Evolutionary conservation across 805 yeast species (phyloP).

Genomic region (Barnettozyma pratensis): DNA sequence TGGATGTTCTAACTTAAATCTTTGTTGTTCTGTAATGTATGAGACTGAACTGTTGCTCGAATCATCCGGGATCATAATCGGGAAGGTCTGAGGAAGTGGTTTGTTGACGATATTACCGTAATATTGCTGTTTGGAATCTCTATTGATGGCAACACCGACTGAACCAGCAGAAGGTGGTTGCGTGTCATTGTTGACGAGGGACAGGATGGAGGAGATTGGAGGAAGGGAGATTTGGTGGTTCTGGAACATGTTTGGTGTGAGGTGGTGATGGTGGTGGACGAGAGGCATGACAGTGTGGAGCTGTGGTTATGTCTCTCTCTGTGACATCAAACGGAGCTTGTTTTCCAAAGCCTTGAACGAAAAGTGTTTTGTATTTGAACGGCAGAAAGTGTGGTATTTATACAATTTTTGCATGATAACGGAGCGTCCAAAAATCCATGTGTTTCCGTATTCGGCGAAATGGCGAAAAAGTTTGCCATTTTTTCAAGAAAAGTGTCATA

Average conservation of each 20-base stretch:
- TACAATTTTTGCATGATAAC: background rate
- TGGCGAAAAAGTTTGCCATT: background rate
- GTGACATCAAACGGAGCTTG: background rate
- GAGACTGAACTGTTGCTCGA: background rate
- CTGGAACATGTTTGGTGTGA: slow-evolving; percentile 1
- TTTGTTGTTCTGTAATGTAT: slow-evolving; percentile 4
- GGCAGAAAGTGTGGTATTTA: background rate
- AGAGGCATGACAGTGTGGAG: background rate
- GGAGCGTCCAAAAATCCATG: background rate
- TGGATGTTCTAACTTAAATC: slow-evolving; percentile 4
- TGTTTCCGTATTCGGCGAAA: background rate
- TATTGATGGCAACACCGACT: background rate
- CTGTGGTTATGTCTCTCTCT: background rate
- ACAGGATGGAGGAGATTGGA: slow-evolving; percentile 12
- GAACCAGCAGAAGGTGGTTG: background rate
- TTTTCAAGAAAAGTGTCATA: slow-evolving; percentile 3
- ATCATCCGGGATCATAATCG: slow-evolving; percentile 1
- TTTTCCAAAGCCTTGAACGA: too few species aligned
- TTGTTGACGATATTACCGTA: background rate
- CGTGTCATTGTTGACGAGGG: slow-evolving; percentile 1
- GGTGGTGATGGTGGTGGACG: background rate
- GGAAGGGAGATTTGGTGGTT: slow-evolving; percentile 6
- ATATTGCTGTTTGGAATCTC: background rate
- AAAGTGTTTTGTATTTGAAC: too few species aligned
- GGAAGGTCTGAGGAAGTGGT: background rate